Evolutionary conservation across 1,139 yeast species (phyloP), one percentile per base, ranked within the genome.

Genomic region (Debaryomycetaceae sp.): DNA sequence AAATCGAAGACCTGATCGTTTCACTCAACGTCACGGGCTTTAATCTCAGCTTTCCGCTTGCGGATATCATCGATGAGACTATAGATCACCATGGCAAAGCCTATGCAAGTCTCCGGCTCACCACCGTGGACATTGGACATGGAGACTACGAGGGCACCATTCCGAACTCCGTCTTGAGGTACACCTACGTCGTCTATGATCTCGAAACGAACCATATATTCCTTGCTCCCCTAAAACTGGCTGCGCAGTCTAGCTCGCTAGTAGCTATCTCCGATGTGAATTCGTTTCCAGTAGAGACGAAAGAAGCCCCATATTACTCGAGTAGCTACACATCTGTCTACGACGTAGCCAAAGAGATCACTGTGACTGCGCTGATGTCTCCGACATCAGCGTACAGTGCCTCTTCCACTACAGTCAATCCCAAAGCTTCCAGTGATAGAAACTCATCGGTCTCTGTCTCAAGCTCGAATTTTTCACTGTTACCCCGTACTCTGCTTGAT

Each of bases 101-200:
- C 4, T 59, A 53, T 44, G 56, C 49, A 24, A 42, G 47, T 6
- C 51, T 58, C 36, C 43, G 47, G 34, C 34, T 59, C 6, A 45
- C 43, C 24, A 43, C 47, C 4, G 50, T 51, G 5, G 43, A 47
- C 6, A 54, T 59, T 31, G 63, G 60, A 1, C 40, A 42, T 9
- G 45, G 53, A 40, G 41, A 50, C 23, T 55, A 54, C 43, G 48
- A 44, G 24, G 61, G 60, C 4, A 45, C 56, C 4, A 40, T 61
- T 6, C 65, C 65, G 7, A 58, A 57, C 36, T 49, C 48, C 7
- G 41, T 61, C 3, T 48, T 53, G 40, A 52, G 54, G 37, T 50
- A 57, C 41, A 48, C 47, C 40, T 60, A 57, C 45, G 46, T 57
- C 5, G 58, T 57, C 6, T 55, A 52, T 43, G 65, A 61, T 40